A percentile compares a stretch with the other conserved stretches of the same genome.
Evolutionary conservation across 495 filamentous ascomycete species (phyloP).

Genomic region (Aspergillus homomorphus): DNA sequence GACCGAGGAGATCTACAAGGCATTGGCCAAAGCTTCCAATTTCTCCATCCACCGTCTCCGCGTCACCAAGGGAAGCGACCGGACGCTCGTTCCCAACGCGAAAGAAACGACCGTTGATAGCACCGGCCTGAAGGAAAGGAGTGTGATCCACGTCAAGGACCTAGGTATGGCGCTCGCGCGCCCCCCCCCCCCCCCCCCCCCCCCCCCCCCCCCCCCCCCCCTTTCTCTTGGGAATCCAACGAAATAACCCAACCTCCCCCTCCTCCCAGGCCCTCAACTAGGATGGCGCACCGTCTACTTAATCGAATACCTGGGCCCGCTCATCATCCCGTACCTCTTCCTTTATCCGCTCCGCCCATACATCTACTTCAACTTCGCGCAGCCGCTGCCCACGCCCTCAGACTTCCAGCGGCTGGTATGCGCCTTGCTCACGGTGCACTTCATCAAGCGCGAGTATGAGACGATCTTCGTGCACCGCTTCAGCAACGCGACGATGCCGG

Average conservation of each 20-base stretch:
- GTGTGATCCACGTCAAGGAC: conserved; percentile 86
- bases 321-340: conserved; percentile 78
- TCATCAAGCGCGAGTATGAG: conserved; percentile 93
- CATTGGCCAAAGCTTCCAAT: conserved; percentile 52
- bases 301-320: conserved; percentile 92
- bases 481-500: conserved; percentile 89
- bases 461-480: conserved; percentile 95
- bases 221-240: too few species aligned
- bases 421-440: conserved; percentile 71
- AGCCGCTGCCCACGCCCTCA: conserved; percentile 52
- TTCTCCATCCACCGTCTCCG: conserved; percentile 60
- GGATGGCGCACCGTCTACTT: conserved; percentile 92
- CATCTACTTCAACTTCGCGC: conserved; percentile 62
- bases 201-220: not conserved
- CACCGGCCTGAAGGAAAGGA: conserved; percentile 62
- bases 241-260: not conserved
- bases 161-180: conserved; percentile 59
- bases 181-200: not conserved
- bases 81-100: conserved; percentile 64
- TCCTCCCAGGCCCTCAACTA: conserved; percentile 73
- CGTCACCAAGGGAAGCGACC: conserved; percentile 69
- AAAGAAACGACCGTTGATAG: conserved; percentile 61
- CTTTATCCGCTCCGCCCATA: conserved; percentile 67
- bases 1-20: conserved; percentile 60
- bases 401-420: conserved; percentile 68